Evolutionary conservation across 1,284 basidiomycete species (phyloP).

Genomic region (Leccinum fuscescens): DNA sequence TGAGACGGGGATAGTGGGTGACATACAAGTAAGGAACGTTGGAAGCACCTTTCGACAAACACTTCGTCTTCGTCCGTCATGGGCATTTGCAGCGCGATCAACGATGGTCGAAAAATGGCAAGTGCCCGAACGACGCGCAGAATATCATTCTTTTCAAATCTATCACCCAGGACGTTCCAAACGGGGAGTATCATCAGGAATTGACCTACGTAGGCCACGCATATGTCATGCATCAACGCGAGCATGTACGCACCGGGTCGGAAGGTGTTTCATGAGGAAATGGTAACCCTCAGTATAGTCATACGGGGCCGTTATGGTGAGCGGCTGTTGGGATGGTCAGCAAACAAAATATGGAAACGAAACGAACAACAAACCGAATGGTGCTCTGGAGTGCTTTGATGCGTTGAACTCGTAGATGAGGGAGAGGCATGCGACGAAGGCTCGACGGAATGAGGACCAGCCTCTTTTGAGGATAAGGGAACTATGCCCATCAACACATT

Average conservation of each 20-base stretch:
- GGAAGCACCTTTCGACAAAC: conserved; percentile 94
- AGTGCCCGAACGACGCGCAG: conserved; percentile 91
- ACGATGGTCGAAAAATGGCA: conserved; percentile 90
- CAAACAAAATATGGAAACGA: not conserved
- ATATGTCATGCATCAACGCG: conserved; percentile 31
- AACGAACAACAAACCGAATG: conserved; percentile 23
- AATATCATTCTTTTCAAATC: conserved; percentile 95
- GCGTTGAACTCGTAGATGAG: conserved; percentile 40
- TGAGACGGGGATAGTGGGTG: not conserved
- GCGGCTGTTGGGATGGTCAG: conserved; percentile 44
- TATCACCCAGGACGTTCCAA: conserved; percentile 36
- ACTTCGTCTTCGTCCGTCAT: conserved; percentile 90
- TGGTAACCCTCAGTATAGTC: conserved; percentile 95
- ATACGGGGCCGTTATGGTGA: conserved; percentile 82
- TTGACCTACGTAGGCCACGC: conserved; percentile 41
- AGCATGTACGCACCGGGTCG: conserved; percentile 63
- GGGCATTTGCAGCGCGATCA: conserved; percentile 96
- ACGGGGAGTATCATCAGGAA: conserved; percentile 39
- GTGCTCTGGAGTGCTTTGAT: conserved; percentile 25
- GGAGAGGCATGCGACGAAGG: conserved; percentile 40
- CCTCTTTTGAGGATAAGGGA: conserved; percentile 25
- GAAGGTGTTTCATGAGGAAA: conserved; percentile 89
- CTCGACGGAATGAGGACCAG: conserved; percentile 32
- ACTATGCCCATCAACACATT: conserved; percentile 21
- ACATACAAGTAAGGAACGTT: conserved; percentile 83